Evolutionary conservation across 1,284 basidiomycete genomes (phyloP), one percentile per base, ranked within the genome.

Genomic region (Porodaedalea pini): DNA sequence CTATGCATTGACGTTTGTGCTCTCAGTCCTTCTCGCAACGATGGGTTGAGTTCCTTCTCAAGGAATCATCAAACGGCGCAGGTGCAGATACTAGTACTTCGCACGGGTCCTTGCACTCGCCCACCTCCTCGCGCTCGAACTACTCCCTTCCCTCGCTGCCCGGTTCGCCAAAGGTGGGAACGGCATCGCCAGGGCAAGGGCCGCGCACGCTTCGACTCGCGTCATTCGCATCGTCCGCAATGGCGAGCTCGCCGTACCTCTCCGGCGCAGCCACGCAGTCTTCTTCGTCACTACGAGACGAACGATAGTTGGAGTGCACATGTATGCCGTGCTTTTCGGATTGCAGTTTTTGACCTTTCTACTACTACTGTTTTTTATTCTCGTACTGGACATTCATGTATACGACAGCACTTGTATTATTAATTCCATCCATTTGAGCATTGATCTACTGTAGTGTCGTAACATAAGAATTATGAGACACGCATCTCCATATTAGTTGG

Each of bases 41-140:
- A 11, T 98, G 93, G 85, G 94, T 98, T 51, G 94, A 98, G 71
- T 98, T 95, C 68, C 80, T 98, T 2, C 84, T 97, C 63, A 94
- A 93, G 40, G 92, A 96, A 75, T 86, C 92, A 0, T 81, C 82
- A 2, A 72, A 85, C 15, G 86, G 85, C 31, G 76, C 51, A 13
- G 29, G 48, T 10, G 34, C 56, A 11, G 21, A 59, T 13, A 36
- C 10, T 15, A 17, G 39, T 47, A 23, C 13, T 25, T 34, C 31
- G n/a, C 47, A 17, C 29, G 27, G n/a, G 17, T 57, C 80, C 54
- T 66, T 70, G 0, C 67, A 72, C 13, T 68, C 75, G 4, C 68
- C 65, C 6, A 66, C 58, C 21, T 67, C 70, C 25, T 64, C 68
- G 1, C 64, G 72, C 11, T 64, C 70, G 13, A 78, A 77, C 59